Percentiles rank a stretch among this genome's conserved stretches.
Evolutionary conservation across 164 flowering plant genomes (phyloP).

Genomic region (Liriodendron chinense): DNA sequence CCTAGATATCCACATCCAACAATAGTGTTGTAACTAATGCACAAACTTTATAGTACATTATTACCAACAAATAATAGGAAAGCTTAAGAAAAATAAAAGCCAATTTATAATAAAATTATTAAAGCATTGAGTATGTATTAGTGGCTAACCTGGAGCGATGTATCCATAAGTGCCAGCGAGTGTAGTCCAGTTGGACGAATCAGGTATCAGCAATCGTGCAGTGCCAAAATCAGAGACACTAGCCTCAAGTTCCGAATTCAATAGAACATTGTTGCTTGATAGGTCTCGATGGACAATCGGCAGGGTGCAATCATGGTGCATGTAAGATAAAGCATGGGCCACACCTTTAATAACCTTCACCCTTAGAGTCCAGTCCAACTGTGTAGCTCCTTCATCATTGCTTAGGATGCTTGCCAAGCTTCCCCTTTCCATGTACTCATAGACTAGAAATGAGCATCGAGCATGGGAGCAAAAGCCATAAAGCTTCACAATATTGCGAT

Average conservation of each 20-base stretch:
- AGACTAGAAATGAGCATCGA: conserved; percentile 44
- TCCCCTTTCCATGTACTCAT: conserved; percentile 55
- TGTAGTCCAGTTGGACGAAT: conserved; percentile 49
- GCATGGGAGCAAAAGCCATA: conserved; percentile 46
- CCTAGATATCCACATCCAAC: no score
- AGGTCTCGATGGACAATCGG: conserved; percentile 62
- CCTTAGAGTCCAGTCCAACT: conserved; percentile 47
- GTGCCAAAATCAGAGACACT: conserved; percentile 60
- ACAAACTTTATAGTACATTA: no score
- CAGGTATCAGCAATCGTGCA: conserved; percentile 40
- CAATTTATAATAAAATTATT: background rate
- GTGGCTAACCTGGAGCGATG: conserved; percentile 63
- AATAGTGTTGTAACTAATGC: no score
- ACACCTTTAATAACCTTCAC: conserved; percentile 49
- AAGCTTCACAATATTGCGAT: conserved; percentile 63
- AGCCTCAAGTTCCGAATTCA: conserved; percentile 46
- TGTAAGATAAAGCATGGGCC: conserved; percentile 64
- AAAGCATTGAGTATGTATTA: background rate
- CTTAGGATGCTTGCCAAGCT: conserved; percentile 42
- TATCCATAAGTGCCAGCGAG: conserved; percentile 65
- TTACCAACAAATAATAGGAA: no score
- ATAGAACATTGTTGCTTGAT: conserved; percentile 45
- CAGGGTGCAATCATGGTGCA: conserved; percentile 66
- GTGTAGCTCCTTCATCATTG: conserved; percentile 23
- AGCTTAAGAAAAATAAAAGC: background rate